Base-by-base conservation (phyloP, 805 yeast species). In the Saccharomycopsis microspora region DNA sequence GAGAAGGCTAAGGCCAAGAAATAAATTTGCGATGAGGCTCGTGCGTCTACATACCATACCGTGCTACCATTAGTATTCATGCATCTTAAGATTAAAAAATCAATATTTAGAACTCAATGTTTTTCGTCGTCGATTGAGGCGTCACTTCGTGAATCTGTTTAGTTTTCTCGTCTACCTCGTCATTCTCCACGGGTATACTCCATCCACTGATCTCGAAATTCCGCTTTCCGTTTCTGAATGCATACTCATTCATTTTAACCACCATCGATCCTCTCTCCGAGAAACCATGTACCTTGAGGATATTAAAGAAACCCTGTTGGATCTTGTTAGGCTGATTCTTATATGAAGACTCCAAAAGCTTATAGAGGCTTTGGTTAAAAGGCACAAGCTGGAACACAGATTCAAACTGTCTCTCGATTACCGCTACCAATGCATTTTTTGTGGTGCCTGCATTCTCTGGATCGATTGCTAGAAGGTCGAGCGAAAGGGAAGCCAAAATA, bases 161-260 rank as follows among this genome's bases (percentile, higher is more conserved):
- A 6, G 39, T 32, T 27, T 43, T 35, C 31, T 47, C 43, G 9
- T 43, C 53, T 4, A 66, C 74, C 10, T 72, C 82, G n/a, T 72
- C 84, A 49, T 83, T 94, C 49, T 88, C 96, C 2, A 90, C 95
- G 0, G 98, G 97, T 44, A 93, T 93, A n/a, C 95, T 86, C 95
- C 96, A 93, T 58, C 81, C 86, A 55, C 85, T 90, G 46, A 93
- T 82, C 58, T 85, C 96, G 60, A 90, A 87, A 57, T 75, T 79
- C 62, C 79, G 78, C 53, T 84, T 74, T 9, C 96, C 90, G 55
- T 87, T 85, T 59, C 81, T 80, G 66, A 89, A 90, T 4, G 95
- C 87, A 62, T 76, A 82, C 63, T 89, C 97, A 50, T 84, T 81
- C 49, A 71, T 70, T 48, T 78, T 75, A 1, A 78, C 74, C 54